These are phyloP conservation scores for Mycogone perniciosa DNA, from an alignment of 2,329 filamentous ascomycete genomes.

Conservation along the genomic window DNA sequence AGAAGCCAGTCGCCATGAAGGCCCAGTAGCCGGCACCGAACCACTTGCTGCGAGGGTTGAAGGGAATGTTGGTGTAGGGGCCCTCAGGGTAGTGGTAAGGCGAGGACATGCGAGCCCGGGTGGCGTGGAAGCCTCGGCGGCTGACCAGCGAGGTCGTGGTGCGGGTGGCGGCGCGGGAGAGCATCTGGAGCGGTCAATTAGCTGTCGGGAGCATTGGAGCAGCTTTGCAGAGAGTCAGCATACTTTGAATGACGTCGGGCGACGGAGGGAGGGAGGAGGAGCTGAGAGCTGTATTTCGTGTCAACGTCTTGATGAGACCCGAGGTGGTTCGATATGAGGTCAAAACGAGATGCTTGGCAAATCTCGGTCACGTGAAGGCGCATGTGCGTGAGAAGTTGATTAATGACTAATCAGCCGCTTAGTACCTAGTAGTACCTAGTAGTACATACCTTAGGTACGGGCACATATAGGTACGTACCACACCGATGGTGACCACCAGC, in stretches of 20 bases:
- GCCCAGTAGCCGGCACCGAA: conserved; percentile 80
- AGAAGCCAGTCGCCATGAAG: conserved; percentile 55
- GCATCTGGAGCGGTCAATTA: conserved; percentile 62
- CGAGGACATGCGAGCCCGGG: conserved; percentile 75
- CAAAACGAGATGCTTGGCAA: conserved; percentile 23
- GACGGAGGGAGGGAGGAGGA: conserved; percentile 21
- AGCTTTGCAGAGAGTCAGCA: conserved; percentile 9
- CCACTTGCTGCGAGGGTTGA: conserved; percentile 87
- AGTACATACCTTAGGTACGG: no score
- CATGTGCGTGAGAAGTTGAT: not conserved
- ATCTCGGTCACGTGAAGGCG: conserved; percentile 15
- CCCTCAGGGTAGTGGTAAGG: conserved; percentile 99
- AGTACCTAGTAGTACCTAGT: no score
- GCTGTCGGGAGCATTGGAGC: conserved; percentile 17
- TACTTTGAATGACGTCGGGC: conserved; percentile 20
- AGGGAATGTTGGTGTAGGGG: conserved; percentile 88
- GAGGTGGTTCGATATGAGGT: conserved; percentile 28
- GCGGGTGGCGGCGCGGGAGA: conserved; percentile 63
- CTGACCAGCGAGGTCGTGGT: conserved; percentile 63
- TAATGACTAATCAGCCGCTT: not conserved
- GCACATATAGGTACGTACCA: not conserved
- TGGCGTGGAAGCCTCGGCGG: conserved; percentile 92
- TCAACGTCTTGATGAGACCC: conserved; percentile 23
- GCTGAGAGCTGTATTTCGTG: conserved; percentile 21
- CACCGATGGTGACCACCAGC: not conserved